These are phyloP conservation scores for Fusarium dimerum DNA, from an alignment of 2,329 filamentous ascomycete genomes.

Conservation along the genomic window DNA sequence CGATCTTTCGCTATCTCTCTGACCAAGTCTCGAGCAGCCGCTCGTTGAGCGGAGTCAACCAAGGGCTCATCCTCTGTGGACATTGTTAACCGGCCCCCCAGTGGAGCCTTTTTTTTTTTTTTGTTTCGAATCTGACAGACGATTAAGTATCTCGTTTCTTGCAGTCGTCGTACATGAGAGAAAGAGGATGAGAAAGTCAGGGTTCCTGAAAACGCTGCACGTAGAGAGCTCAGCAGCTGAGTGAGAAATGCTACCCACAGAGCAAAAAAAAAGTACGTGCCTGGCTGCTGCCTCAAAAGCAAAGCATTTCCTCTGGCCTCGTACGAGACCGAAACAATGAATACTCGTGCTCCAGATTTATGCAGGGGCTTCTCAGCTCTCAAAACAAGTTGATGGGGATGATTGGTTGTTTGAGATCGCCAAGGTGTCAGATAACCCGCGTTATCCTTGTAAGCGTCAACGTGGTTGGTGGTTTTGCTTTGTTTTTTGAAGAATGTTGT, in stretches of 20 bases:
- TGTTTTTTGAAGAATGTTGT: not conserved
- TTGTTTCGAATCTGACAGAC: not conserved
- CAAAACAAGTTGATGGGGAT: not conserved
- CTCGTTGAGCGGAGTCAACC: slow-evolving; percentile 1
- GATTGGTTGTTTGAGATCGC: not conserved
- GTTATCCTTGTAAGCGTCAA: not conserved
- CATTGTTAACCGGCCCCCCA: not conserved
- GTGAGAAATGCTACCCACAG: no score
- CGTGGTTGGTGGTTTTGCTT: not conserved
- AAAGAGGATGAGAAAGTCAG: no score
- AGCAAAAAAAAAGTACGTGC: no score
- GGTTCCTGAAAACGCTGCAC: no score
- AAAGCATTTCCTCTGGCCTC: no score
- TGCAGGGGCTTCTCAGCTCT: not conserved
- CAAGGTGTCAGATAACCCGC: not conserved
- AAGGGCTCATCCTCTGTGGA: not conserved
- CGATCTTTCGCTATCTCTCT: slow-evolving; percentile 23
- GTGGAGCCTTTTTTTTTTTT: slow-evolving; percentile 6
- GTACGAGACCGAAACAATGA: not conserved
- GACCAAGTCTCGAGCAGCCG: slow-evolving; percentile 15
- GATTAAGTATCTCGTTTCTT: no score
- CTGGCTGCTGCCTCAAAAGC: no score
- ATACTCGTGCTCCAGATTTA: not conserved
- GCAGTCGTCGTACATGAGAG: not conserved
- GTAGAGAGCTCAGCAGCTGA: no score